Conservation (phyloP, 148 eudicot genomes). For the Bassia scoparia region DNA sequence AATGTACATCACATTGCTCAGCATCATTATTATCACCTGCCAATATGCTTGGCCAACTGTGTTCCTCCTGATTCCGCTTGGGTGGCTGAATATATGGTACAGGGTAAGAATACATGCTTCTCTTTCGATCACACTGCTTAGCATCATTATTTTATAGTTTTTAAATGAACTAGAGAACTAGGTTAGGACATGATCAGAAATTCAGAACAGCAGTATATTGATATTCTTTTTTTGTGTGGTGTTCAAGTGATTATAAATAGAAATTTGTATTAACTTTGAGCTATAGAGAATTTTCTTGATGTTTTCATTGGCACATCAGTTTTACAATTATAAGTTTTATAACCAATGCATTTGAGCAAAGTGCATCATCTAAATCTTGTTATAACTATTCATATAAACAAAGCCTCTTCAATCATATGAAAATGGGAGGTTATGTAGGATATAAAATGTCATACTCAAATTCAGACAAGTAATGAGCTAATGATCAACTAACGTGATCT, state of each 20-base stretch:
- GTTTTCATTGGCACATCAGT: neutral
- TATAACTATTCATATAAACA: no score
- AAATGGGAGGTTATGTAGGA: neutral
- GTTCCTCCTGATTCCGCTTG: conserved; percentile 75
- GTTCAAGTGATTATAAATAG: no score
- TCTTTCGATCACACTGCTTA: neutral
- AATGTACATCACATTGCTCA: conserved; percentile 54
- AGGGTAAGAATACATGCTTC: conserved; percentile 45
- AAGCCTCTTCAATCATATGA: neutral
- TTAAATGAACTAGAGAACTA: no score
- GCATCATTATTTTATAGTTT: neutral
- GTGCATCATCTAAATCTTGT: neutral
- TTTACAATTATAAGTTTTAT: neutral
- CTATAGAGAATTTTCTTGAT: neutral
- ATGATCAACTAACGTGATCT: neutral
- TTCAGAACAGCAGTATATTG: no score
- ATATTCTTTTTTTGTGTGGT: no score
- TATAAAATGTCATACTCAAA: neutral
- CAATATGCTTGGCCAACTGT: conserved; percentile 93
- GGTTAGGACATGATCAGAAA: neutral
- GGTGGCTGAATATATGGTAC: conserved; percentile 88
- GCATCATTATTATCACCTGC: conserved; percentile 84
- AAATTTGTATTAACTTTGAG: no score
- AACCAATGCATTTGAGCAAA: no score
- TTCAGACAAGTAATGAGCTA: neutral